Conservation (phyloP, 2,329 filamentous ascomycete species). For the Talaromyces funiculosus region DNA sequence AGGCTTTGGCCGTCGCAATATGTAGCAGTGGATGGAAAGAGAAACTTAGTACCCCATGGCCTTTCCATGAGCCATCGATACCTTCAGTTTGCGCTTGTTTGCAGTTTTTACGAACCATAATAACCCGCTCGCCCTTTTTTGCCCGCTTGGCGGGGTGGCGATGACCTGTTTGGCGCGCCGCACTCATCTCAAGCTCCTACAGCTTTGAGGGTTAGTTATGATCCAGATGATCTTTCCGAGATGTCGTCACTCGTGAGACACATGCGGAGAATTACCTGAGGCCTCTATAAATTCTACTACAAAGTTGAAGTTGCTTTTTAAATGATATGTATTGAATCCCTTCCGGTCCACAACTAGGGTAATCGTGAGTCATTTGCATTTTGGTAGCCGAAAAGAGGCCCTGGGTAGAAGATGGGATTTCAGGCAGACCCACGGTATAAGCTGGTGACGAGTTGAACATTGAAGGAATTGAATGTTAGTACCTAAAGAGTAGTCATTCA, state of each 20-base stretch:
- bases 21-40: slow-evolving; percentile 1
- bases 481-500: neutral
- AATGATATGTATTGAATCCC: neutral
- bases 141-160: slow-evolving; percentile 17
- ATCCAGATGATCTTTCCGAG: slow-evolving; percentile 31
- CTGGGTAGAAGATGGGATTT: too few species aligned
- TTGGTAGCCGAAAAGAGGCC: too few species aligned
- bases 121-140: slow-evolving; percentile 22
- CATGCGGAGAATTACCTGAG: neutral
- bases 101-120: slow-evolving; percentile 23
- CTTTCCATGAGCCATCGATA: too few species aligned
- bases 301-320: neutral
- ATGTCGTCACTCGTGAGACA: neutral
- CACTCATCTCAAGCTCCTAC: slow-evolving; percentile 29
- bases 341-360: neutral
- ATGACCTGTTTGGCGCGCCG: slow-evolving; percentile 7
- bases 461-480: neutral
- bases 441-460: too few species aligned
- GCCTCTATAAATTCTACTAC: neutral
- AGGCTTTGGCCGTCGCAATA: slow-evolving; percentile 22
- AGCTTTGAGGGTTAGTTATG: neutral
- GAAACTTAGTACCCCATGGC: neutral
- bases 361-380: neutral
- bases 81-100: slow-evolving; percentile 25
- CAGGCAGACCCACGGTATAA: too few species aligned